phyloP scores from a whole-genome alignment of 2,329 filamentous ascomycete genomes.

The Botrytis fabae region DNA sequence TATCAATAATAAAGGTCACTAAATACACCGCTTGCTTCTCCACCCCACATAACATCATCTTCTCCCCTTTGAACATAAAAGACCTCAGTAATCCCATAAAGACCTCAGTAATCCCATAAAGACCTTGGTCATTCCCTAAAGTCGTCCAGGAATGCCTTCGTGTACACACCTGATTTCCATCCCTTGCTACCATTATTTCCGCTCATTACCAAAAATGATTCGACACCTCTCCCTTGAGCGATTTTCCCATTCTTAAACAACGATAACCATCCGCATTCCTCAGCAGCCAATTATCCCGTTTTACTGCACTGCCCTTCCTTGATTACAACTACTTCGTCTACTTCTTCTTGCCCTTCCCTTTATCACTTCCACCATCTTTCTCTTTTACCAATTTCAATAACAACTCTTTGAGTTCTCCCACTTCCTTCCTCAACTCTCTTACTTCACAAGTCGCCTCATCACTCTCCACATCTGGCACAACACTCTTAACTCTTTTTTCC shows the following conservation, averaged over 20 bases:
- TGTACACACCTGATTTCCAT: background rate
- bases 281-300: background rate
- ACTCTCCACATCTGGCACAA: slow-evolving; percentile 77
- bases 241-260: background rate
- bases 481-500: slow-evolving; percentile 74
- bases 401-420: slow-evolving; percentile 54
- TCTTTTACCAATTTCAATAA: slow-evolving; percentile 33
- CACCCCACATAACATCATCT: background rate
- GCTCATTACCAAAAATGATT: background rate
- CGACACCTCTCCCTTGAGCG: background rate
- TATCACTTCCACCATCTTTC: slow-evolving; percentile 19
- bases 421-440: slow-evolving; percentile 56
- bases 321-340: background rate
- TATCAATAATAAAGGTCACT: background rate
- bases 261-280: background rate
- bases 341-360: background rate
- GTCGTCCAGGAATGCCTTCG: too few relatives aligned
- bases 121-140: background rate
- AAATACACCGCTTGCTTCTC: background rate
- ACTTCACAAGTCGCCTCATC: slow-evolving; percentile 75
- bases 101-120: background rate
- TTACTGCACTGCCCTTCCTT: background rate
- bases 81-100: background rate
- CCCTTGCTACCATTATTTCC: too few relatives aligned
- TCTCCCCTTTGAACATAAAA: background rate